Evolutionary conservation across 148 eudicot species (phyloP).

Genomic region (Euryodendron excelsum): DNA sequence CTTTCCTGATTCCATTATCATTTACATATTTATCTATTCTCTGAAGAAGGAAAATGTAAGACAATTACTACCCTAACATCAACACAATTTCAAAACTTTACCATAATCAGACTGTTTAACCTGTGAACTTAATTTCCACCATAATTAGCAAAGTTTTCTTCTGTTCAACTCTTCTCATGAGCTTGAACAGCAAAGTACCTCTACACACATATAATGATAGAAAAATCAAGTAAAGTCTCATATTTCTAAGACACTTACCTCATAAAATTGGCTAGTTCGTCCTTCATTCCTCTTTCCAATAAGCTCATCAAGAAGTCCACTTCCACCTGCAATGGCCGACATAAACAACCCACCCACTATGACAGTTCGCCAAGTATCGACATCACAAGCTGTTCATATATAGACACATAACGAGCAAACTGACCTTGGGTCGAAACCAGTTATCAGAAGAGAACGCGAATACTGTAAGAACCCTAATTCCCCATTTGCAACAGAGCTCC

Average conservation of each 20-base stretch:
- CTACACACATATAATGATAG: neutral
- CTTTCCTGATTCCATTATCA: too few relatives aligned
- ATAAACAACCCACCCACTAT: neutral
- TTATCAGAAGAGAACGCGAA: constrained; percentile 78
- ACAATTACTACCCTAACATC: neutral
- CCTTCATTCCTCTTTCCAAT: constrained; percentile 43
- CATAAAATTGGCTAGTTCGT: constrained; percentile 39
- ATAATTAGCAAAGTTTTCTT: too few relatives aligned
- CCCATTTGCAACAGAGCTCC: constrained; percentile 49
- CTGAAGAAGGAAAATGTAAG: neutral
- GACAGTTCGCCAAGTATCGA: neutral
- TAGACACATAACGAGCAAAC: neutral
- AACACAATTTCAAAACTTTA: too few relatives aligned
- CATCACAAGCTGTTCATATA: neutral
- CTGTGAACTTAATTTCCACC: too few relatives aligned
- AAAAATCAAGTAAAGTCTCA: neutral
- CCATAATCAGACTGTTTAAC: too few relatives aligned
- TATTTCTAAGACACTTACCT: constrained; percentile 27
- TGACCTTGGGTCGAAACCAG: constrained; percentile 64
- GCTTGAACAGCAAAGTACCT: neutral
- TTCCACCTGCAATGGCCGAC: constrained; percentile 44
- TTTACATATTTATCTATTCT: too few relatives aligned
- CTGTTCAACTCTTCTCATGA: neutral
- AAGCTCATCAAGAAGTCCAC: constrained; percentile 67
- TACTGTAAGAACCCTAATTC: constrained; percentile 53